Evolutionary conservation across 208 protist genomes (phyloP).

Genomic region (Leptomonas seymouri): DNA sequence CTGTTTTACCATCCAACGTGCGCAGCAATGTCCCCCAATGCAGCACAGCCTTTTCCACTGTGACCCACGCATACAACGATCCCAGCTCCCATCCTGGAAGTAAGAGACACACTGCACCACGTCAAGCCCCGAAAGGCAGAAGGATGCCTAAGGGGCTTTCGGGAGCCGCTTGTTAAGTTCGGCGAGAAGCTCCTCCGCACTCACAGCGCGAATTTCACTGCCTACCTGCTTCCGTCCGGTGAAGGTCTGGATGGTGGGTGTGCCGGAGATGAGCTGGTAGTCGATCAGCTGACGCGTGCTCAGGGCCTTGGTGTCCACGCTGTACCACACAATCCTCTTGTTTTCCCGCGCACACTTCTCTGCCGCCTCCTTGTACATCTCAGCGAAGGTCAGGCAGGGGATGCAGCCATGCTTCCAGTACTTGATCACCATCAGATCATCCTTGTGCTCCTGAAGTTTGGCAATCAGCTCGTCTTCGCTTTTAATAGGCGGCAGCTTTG

Average conservation of each 20-base stretch:
- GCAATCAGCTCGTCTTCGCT: conserved; percentile 85
- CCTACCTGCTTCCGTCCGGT: conserved; percentile 79
- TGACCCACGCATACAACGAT: too few species aligned
- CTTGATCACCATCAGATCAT: conserved; percentile 93
- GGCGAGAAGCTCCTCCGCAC: conserved; percentile 81
- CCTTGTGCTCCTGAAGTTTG: conserved; percentile 87
- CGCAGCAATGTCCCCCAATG: background rate
- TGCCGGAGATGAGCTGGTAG: conserved; percentile 90
- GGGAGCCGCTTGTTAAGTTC: conserved; percentile 59
- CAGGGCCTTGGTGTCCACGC: conserved; percentile 84
- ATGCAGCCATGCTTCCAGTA: conserved; percentile 94
- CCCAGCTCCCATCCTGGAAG: too few species aligned
- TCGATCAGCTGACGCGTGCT: conserved; percentile 71
- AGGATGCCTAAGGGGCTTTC: conserved; percentile 6
- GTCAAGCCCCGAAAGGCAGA: background rate
- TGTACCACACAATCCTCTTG: conserved; percentile 86
- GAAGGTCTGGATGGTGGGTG: conserved; percentile 92
- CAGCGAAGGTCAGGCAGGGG: conserved; percentile 87
- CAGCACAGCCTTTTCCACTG: too few species aligned
- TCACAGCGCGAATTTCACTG: conserved; percentile 84
- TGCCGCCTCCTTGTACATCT: conserved; percentile 91
- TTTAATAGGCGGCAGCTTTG: conserved; percentile 80
- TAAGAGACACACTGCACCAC: background rate
- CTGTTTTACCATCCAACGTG: background rate
- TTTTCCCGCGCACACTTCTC: conserved; percentile 58